phyloP scores from a whole-genome alignment of 345 rosid species.

The Dimocarpus longan region DNA sequence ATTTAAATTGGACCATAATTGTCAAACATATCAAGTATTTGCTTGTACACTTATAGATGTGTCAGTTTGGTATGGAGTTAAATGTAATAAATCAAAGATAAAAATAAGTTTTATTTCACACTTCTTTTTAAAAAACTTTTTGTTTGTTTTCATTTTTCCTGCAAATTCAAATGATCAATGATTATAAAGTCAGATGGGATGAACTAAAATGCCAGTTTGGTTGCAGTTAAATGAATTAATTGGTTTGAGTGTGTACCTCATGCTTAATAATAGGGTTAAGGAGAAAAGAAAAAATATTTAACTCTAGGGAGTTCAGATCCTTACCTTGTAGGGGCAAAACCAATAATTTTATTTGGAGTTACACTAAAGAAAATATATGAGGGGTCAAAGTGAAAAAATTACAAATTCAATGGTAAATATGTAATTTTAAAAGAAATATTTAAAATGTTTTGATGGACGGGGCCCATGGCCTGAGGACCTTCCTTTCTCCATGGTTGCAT shows the following conservation, averaged over 20 bases:
- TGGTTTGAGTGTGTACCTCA: not conserved
- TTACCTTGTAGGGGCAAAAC: not conserved
- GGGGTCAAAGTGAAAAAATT: not conserved
- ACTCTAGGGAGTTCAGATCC: not conserved
- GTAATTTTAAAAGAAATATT: not conserved
- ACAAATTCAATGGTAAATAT: not conserved
- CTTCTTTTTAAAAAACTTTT: not conserved
- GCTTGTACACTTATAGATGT: not conserved
- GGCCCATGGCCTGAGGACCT: not conserved
- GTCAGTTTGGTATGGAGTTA: not conserved
- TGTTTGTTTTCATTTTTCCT: not conserved
- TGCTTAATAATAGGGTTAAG: not conserved
- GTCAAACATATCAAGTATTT: not conserved
- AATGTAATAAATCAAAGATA: no score
- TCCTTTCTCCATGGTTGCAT: not conserved
- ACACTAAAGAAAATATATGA: no score
- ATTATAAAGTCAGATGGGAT: not conserved
- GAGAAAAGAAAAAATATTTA: not conserved
- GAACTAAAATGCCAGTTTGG: not conserved
- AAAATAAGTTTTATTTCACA: not conserved
- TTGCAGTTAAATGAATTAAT: not conserved
- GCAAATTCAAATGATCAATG: not conserved
- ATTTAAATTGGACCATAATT: not conserved
- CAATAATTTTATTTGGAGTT: no score
- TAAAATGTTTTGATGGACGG: not conserved